phyloP scores from a whole-genome alignment of 495 filamentous ascomycete species.

The Aspergillus sparsus region DNA sequence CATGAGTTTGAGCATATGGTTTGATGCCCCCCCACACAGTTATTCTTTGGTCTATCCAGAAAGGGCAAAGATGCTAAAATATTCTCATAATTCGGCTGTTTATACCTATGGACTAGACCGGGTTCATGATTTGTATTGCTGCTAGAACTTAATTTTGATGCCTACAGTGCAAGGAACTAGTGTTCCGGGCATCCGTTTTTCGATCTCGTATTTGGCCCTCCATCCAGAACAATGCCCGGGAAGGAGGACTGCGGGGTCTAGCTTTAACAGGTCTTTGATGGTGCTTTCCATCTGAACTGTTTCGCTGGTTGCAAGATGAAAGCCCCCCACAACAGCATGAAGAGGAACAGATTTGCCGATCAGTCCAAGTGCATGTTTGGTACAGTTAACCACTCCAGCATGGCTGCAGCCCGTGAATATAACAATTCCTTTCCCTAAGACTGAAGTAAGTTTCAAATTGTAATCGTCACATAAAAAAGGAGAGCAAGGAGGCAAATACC shows the following conservation, averaged over 20 bases:
- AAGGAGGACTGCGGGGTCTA: slow-evolving; percentile 56
- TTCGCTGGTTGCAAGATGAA: slow-evolving; percentile 56
- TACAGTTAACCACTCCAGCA: slow-evolving; percentile 59
- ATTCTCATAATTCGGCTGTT: neutral
- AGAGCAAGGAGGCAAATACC: slow-evolving; percentile 33
- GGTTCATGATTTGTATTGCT: neutral
- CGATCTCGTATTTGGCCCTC: slow-evolving; percentile 61
- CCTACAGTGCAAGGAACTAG: slow-evolving; percentile 61
- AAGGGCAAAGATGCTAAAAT: neutral
- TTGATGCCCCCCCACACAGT: neutral
- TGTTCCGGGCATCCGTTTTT: slow-evolving; percentile 56
- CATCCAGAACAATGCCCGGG: slow-evolving; percentile 64
- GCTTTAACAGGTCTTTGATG: slow-evolving; percentile 51
- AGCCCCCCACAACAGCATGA: slow-evolving; percentile 61
- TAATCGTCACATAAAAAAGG: neutral
- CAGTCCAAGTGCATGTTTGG: slow-evolving; percentile 50
- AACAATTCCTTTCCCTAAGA: slow-evolving; percentile 56
- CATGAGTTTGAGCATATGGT: neutral
- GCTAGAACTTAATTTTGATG: slow-evolving; percentile 48
- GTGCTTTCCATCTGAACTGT: slow-evolving; percentile 47
- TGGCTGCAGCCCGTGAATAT: slow-evolving; percentile 66
- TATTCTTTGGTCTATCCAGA: neutral
- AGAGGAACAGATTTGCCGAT: slow-evolving; percentile 43
- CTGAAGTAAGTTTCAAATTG: slow-evolving; percentile 6
- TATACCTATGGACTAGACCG: neutral